phyloP scores from a whole-genome alignment of 345 rosid species.

The Pugionium cornutum region DNA sequence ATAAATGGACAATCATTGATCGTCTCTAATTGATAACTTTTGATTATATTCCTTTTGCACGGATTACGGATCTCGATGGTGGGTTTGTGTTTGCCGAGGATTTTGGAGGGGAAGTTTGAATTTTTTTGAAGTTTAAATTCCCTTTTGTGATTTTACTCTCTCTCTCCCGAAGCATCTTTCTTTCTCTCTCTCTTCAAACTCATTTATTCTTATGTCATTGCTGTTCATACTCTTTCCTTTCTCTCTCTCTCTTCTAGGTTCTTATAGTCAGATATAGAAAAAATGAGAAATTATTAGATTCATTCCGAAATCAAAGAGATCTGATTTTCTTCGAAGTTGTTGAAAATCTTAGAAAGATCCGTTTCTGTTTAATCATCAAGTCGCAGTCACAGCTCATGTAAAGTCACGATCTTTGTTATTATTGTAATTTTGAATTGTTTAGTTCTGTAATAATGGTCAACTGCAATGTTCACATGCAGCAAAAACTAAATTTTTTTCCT shows the following conservation, averaged over 20 bases:
- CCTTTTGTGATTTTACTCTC: conserved; percentile 6
- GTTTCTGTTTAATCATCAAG: conserved; percentile 12
- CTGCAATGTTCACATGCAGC: conserved; percentile 50
- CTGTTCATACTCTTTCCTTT: not conserved
- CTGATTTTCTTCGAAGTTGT: conserved; percentile 5
- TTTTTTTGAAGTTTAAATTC: conserved; percentile 26
- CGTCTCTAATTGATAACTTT: not conserved
- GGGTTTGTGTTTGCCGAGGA: conserved; percentile 24
- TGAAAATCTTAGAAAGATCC: not conserved
- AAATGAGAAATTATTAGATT: too few relatives aligned
- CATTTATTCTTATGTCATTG: too few relatives aligned
- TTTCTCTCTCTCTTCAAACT: not conserved
- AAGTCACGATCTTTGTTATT: conserved; percentile 31
- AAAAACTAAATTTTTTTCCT: conserved; percentile 4
- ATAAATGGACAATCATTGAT: not conserved
- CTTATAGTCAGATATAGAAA: not conserved
- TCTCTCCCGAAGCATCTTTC: not conserved
- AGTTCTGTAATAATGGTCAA: conserved; percentile 36
- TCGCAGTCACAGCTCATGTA: conserved; percentile 13
- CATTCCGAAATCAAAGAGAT: conserved; percentile 16
- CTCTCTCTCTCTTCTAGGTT: not conserved
- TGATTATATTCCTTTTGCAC: too few relatives aligned
- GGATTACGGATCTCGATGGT: not conserved
- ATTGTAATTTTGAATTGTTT: conserved; percentile 8
- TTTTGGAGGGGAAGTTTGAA: conserved; percentile 39